phyloP scores from a whole-genome alignment of 2,329 filamentous ascomycete species.

The Ophioceras dolichostomum region DNA sequence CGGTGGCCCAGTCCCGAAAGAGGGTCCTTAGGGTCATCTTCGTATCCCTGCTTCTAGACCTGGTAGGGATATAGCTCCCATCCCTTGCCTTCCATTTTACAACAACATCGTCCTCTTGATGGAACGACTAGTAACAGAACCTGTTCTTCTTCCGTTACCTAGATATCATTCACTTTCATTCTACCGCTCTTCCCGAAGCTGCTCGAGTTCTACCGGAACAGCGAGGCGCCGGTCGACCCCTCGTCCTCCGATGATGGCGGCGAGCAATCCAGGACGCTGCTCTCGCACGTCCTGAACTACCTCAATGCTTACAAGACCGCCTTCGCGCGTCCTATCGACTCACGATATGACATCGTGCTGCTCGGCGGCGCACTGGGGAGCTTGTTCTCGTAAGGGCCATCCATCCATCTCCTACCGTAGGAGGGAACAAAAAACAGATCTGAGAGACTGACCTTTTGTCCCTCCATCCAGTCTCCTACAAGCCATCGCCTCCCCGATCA shows the following conservation, averaged over 20 bases:
- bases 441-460: no score
- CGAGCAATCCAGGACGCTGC: conserved; percentile 44
- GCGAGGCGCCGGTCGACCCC: conserved; percentile 47
- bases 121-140: no score
- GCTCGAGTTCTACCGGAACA: conserved; percentile 88
- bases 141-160: conserved; percentile 3
- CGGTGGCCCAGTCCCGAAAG: conserved; percentile 53
- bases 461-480: conserved; percentile 57
- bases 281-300: conserved; percentile 67
- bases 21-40: conserved; percentile 80
- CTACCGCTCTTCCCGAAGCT: conserved; percentile 91
- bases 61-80: conserved; percentile 43
- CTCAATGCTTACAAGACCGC: conserved; percentile 91
- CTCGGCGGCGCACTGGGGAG: conserved; percentile 89
- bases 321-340: conserved; percentile 86
- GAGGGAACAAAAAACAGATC: no score
- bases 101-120: background rate
- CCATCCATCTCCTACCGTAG: no score
- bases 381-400: conserved; percentile 54
- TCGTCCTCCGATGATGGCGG: conserved; percentile 19
- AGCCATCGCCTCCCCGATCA: conserved; percentile 82
- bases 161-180: conserved; percentile 99
- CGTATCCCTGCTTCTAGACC: conserved; percentile 75
- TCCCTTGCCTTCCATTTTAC: background rate
- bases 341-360: conserved; percentile 92